Evolutionary conservation across 352 stramenopile genomes (phyloP), one percentile per base, ranked within the genome.

Genomic region (Pythium coloratum): DNA sequence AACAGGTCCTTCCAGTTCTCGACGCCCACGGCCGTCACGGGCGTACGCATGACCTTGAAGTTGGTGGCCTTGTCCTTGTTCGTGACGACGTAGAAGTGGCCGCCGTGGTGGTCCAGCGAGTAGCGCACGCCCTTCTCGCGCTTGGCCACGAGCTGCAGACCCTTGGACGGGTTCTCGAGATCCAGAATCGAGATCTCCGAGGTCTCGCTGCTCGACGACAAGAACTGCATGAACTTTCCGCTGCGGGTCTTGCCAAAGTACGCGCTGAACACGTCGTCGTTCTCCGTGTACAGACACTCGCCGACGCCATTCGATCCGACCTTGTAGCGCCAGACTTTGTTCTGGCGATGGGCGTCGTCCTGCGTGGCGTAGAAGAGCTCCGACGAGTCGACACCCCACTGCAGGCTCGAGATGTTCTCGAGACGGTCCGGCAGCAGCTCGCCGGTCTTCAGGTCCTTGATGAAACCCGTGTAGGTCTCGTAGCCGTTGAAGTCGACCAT

Each of bases 301-400:
- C 99, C 92, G 7, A 73, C 63, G 24, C 47, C 42, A 18, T 49
- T 49, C 4, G 42, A 49, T 20, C 42, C 42, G 42, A 49, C 42
- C 42, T 49, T 49, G 74, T 98, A 88, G 58, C 88, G 79, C 84
- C 94, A 99, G 18, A 99, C 64, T 69, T 98, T 96, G 84, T 98
- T 86, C 36, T 97, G 91, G 6, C 97, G 92, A 62, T 98, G 88
- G 1, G 88, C 86, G 40, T 96, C 88, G 67, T 98, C 92, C 67
- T 96, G 80, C 33, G 90, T 98, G 12, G 86, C 78, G 78, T 99
- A 99, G 76, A 97, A 99, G 18, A 99, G 54, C n/a, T 89, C 92
- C 0, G 76, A 81, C 20, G 84, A 82, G 59, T 98, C 92, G 9
- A 81, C 73, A 38, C 96, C 94, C 96, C 97, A 99, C 40, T 84